Evolutionary conservation across 768 basidiomycete species (phyloP).

Genomic region (Hericium coralloides): DNA sequence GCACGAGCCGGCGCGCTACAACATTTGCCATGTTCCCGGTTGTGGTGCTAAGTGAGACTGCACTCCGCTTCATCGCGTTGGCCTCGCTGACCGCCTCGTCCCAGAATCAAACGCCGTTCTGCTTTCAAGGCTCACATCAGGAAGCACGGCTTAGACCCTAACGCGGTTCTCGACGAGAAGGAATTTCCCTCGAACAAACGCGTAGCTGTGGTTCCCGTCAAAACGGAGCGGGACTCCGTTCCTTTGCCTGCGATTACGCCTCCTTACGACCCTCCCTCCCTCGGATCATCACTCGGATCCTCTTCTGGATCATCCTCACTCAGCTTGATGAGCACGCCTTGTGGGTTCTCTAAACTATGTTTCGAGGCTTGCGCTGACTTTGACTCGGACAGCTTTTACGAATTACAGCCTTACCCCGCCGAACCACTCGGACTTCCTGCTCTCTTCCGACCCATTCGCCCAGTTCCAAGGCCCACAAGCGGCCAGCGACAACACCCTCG

Average conservation of each 20-base stretch:
- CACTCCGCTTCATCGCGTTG: neutral
- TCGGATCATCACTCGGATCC: neutral
- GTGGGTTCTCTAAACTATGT: neutral
- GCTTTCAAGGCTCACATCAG: slow-evolving; percentile 45
- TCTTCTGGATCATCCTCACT: neutral
- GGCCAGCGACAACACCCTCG: too few relatives aligned
- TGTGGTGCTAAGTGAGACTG: slow-evolving; percentile 25
- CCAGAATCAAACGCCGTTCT: slow-evolving; percentile 57
- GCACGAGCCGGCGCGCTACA: slow-evolving; percentile 26
- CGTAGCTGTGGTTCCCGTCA: neutral
- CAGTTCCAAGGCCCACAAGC: too few relatives aligned
- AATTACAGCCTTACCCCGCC: neutral
- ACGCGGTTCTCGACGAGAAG: slow-evolving; percentile 10
- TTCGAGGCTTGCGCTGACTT: neutral
- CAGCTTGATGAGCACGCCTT: neutral
- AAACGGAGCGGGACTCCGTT: neutral
- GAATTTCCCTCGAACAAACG: neutral
- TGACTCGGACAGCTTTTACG: neutral
- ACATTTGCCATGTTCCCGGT: slow-evolving; percentile 7
- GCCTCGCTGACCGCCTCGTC: neutral
- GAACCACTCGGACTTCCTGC: neutral
- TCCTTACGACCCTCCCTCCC: neutral
- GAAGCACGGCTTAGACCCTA: slow-evolving; percentile 35
- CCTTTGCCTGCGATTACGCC: neutral
- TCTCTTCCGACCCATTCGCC: neutral